Evolutionary conservation across 2,329 filamentous ascomycete species (phyloP), one percentile per base, ranked within the genome.

Genomic region (Magnaporthiopsis rhizophila): DNA sequence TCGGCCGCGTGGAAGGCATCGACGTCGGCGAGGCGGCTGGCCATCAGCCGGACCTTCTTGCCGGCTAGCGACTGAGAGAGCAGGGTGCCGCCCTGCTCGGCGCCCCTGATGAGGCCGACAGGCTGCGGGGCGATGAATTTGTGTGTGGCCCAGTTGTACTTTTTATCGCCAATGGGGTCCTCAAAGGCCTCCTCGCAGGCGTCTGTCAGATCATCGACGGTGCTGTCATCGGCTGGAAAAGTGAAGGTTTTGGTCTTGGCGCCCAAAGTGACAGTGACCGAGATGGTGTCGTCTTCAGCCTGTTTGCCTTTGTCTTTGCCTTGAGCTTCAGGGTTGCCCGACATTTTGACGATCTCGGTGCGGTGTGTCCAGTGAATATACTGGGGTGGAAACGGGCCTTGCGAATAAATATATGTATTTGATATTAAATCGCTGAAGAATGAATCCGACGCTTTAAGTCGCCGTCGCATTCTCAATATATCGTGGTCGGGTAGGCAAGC

Each of bases 41-140:
- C 72, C 64, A 76, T 68, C 21, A 76, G 68, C 21, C 70, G 71
- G 58, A 76, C 67, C 61, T 71, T 71, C 61, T 65, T 66, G 63
- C 57, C 58, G 62, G 70, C 18, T 34, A 74, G 69, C 53, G 63
- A 60, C 45, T 21, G 45, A 26, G 69, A 63, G 50, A 75, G 66
- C 9, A 67, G 58, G 9, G 69, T 64, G 59, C 64, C n/a, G 63
- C 64, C 65, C 65, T 74, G 69, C 12, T 69, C 66, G 62, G 64
- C 64, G 59, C 68, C 67, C 36, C 71, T 69, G 60, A 75, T 68
- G 56, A 76, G 66, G 8, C 69, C 68, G 4, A 67, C 58, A 0
- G 69, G 69, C 7, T 67, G 68, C n/a, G 69, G 67, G 1, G 68
- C 69, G 28, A 72, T 69, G 61, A 72, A 69, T 63, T 70, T 72